phyloP scores from a whole-genome alignment of 441 rosid genomes.

The Flueggea neowawraea region DNA sequence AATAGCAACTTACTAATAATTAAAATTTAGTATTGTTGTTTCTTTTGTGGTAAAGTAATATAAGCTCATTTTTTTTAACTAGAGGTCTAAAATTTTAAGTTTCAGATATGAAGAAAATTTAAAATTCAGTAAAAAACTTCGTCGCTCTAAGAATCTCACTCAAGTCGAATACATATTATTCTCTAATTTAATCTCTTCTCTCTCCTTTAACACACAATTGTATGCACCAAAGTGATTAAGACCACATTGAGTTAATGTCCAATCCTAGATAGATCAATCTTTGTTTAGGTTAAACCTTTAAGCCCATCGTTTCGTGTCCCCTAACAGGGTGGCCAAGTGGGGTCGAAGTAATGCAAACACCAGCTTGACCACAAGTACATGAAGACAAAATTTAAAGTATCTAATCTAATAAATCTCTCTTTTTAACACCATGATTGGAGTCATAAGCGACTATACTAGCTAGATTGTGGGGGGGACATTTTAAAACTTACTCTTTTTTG shows the following conservation, averaged over 20 bases:
- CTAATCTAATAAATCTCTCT: conserved; percentile 9
- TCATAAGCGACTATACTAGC: conserved; percentile 8
- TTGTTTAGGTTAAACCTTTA: conserved; percentile 57
- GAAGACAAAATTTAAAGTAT: not conserved
- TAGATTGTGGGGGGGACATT: conserved; percentile 8
- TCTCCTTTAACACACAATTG: not conserved
- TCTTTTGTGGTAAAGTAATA: no score
- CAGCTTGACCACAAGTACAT: conserved; percentile 56
- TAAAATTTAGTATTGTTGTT: no score
- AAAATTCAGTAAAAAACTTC: no score
- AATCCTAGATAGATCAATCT: conserved; percentile 31
- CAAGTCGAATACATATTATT: no score
- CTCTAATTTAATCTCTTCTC: no score
- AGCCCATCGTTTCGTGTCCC: conserved; percentile 84
- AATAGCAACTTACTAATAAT: no score
- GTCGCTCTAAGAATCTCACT: no score
- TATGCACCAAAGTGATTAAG: conserved; percentile 25
- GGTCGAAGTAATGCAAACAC: conserved; percentile 40
- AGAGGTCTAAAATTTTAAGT: no score
- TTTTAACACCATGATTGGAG: conserved; percentile 50
- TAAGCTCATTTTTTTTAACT: no score
- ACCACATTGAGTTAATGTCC: conserved; percentile 40
- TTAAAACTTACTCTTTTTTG: conserved; percentile 1
- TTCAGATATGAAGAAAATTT: no score
- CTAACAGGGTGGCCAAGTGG: conserved; percentile 31